phyloP scores from a whole-genome alignment of 768 basidiomycete species.

The Rhizopogon vinicolor region DNA sequence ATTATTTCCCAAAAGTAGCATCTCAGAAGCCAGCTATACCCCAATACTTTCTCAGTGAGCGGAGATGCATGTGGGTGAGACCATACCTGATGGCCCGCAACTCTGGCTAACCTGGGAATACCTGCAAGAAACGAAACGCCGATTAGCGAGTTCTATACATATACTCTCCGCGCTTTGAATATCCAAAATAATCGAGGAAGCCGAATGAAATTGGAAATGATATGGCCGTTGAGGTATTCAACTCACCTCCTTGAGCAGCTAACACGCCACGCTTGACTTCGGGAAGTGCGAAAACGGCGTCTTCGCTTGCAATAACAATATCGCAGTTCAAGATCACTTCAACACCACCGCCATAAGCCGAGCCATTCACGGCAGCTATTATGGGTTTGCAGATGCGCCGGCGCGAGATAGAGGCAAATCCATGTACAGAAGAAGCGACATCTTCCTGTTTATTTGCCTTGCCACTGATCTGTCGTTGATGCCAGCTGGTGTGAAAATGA shows the following conservation, averaged over 20 bases:
- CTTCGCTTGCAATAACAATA: slow-evolving; percentile 62
- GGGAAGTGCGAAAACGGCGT: slow-evolving; percentile 68
- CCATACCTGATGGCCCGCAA: slow-evolving; percentile 70
- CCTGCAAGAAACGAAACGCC: slow-evolving; percentile 29
- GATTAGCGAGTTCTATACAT: slow-evolving; percentile 12
- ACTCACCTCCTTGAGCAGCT: slow-evolving; percentile 65
- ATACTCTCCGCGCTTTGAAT: neutral
- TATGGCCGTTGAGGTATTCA: neutral
- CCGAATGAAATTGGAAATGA: neutral
- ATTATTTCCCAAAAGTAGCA: slow-evolving; percentile 69
- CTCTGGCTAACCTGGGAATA: slow-evolving; percentile 63
- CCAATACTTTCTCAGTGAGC: slow-evolving; percentile 12
- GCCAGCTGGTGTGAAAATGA: slow-evolving; percentile 45
- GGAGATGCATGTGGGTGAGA: slow-evolving; percentile 7
- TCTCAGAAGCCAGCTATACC: slow-evolving; percentile 67
- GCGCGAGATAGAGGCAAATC: slow-evolving; percentile 73
- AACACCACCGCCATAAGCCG: slow-evolving; percentile 62
- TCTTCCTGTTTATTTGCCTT: slow-evolving; percentile 39
- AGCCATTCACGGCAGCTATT: slow-evolving; percentile 79
- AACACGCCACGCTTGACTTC: slow-evolving; percentile 78
- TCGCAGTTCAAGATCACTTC: slow-evolving; percentile 76
- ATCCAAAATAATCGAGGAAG: neutral
- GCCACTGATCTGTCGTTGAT: slow-evolving; percentile 43
- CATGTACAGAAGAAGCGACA: slow-evolving; percentile 38
- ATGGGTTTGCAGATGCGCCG: slow-evolving; percentile 63